Percentiles rank a stretch among this genome's conserved stretches.
Conservation (phyloP, 768 basidiomycete species). For the Russula sp. region DNA sequence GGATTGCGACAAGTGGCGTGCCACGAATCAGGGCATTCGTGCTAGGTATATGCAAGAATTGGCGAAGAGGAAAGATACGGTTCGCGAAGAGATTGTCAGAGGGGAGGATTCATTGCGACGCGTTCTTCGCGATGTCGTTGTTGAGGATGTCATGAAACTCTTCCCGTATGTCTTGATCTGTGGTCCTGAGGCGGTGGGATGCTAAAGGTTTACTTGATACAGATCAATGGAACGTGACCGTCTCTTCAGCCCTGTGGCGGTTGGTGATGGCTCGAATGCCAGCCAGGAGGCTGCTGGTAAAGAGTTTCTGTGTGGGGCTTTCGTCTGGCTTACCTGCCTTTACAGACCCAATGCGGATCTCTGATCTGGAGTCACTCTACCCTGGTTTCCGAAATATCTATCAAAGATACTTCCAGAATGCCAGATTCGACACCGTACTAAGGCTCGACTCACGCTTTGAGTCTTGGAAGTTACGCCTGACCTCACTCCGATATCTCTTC, state of each 20-base stretch:
- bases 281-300: not conserved
- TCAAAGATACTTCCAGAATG: not conserved
- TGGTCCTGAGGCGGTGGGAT: not conserved
- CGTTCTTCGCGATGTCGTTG: not conserved
- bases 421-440: not conserved
- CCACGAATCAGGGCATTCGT: not conserved
- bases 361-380: not conserved
- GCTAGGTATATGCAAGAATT: not conserved
- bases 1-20: not conserved
- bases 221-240: not conserved
- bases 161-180: constrained; percentile 3
- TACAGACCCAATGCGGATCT: not conserved
- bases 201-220: not conserved
- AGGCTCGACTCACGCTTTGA: not conserved
- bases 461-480: not conserved
- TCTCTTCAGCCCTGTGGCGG: not conserved
- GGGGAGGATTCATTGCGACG: not conserved
- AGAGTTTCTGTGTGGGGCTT: not conserved
- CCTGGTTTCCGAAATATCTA: not conserved
- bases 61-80: not conserved
- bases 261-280: not conserved
- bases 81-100: not conserved
- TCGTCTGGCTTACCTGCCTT: not conserved
- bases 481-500: not conserved
- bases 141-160: not conserved